phyloP scores from a whole-genome alignment of 148 eudicot species.

The Fagopyrum tataricum region DNA sequence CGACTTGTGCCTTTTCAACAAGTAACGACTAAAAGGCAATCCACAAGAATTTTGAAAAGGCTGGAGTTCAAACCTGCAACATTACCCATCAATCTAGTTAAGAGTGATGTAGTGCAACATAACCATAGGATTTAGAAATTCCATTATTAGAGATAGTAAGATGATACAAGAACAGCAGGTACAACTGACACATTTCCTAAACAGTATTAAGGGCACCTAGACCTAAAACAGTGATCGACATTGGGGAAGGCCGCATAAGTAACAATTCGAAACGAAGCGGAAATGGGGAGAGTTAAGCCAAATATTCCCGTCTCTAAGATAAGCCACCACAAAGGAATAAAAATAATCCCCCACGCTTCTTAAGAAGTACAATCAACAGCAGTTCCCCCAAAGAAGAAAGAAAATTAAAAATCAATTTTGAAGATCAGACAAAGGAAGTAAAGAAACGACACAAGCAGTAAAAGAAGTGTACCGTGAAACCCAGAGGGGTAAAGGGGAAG shows the following conservation, averaged over 20 bases:
- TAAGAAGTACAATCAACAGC: neutral
- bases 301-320: no score
- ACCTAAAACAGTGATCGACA: neutral
- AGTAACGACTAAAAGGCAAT: slow-evolving; percentile 16
- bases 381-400: neutral
- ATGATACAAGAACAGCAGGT: neutral
- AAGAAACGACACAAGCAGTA: slow-evolving; percentile 17
- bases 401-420: neutral
- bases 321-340: no score
- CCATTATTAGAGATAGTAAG: neutral
- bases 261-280: neutral
- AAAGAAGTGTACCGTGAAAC: slow-evolving; percentile 27
- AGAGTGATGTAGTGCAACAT: neutral
- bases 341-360: neutral
- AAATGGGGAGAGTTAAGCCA: neutral
- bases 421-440: neutral
- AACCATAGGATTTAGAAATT: neutral
- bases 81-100: slow-evolving; percentile 10
- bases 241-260: neutral
- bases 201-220: neutral
- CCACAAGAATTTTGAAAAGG: slow-evolving; percentile 16
- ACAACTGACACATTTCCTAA: neutral
- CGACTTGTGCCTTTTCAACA: slow-evolving; percentile 22
- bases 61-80: slow-evolving; percentile 43
- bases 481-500: slow-evolving; percentile 37